A percentile compares a stretch with the other conserved stretches of the same genome.
Evolutionary conservation across 2,329 filamentous ascomycete species (phyloP).

Genomic region (Aspergillus sp.): DNA sequence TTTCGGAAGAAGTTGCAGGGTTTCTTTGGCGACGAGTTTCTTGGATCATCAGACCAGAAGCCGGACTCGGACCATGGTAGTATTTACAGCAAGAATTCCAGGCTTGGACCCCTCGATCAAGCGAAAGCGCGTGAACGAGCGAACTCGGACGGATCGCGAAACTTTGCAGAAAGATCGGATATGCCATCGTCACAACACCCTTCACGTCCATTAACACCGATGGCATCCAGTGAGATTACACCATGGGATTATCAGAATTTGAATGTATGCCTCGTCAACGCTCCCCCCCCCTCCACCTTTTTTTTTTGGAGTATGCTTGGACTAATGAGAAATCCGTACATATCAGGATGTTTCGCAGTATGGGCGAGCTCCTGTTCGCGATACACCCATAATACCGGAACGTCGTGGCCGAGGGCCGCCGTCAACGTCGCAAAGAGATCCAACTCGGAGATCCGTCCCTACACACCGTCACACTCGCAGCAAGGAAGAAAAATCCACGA

Average conservation of each 20-base stretch:
- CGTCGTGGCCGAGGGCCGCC: not conserved
- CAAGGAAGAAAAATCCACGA: conserved; percentile 48
- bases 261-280: conserved; percentile 44
- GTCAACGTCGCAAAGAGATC: conserved; percentile 39
- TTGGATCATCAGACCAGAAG: conserved; percentile 49
- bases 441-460: conserved; percentile 47
- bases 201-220: conserved; percentile 73
- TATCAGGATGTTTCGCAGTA: conserved; percentile 63
- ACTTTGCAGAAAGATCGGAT: conserved; percentile 26
- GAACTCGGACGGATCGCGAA: conserved; percentile 68
- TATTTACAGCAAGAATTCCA: conserved; percentile 34
- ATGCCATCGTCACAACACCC: conserved; percentile 54
- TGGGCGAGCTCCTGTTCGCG: conserved; percentile 68
- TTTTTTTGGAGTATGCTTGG: not conserved
- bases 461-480: conserved; percentile 42
- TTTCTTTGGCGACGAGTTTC: conserved; percentile 88
- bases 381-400: conserved; percentile 61
- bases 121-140: conserved; percentile 63
- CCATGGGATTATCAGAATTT: conserved; percentile 93
- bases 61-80: conserved; percentile 63
- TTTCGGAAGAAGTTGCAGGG: conserved; percentile 74
- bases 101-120: conserved; percentile 40
- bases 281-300: too few species aligned
- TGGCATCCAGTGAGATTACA: conserved; percentile 85
- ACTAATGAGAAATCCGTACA: not conserved